phyloP scores from a whole-genome alignment of 495 filamentous ascomycete genomes.

The Pyronema omphalodes region DNA sequence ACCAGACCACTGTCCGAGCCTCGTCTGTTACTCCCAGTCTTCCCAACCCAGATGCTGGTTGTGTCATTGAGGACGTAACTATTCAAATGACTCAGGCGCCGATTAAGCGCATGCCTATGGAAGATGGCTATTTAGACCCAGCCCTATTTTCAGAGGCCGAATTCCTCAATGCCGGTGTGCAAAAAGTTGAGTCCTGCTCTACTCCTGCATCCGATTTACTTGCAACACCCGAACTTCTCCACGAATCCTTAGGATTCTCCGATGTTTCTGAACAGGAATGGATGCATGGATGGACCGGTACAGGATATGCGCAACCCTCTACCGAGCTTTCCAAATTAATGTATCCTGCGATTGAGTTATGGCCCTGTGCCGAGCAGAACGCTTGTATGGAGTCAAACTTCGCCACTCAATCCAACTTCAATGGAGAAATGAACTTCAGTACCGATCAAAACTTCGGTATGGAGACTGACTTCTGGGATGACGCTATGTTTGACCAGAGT shows the following conservation, averaged over 20 bases:
- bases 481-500: neutral
- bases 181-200: conserved; percentile 1
- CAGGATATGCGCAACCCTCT: too few species aligned
- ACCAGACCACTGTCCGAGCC: conserved; percentile 37
- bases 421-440: neutral
- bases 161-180: neutral
- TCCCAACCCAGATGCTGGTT: conserved; percentile 24
- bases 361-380: too few species aligned
- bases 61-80: conserved; percentile 34
- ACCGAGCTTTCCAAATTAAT: too few species aligned
- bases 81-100: conserved; percentile 31
- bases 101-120: conserved; percentile 2
- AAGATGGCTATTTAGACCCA: conserved; percentile 5
- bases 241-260: conserved; percentile 11
- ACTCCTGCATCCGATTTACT: conserved; percentile 9
- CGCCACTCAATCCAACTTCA: too few species aligned
- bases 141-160: conserved; percentile 4
- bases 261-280: conserved; percentile 7
- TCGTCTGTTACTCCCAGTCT: conserved; percentile 21
- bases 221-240: conserved; percentile 12
- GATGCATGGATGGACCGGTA: too few species aligned
- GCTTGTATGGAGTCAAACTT: too few species aligned
- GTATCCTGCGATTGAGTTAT: too few species aligned
- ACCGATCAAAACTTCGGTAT: conserved; percentile 17
- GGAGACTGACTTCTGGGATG: conserved; percentile 20